Conservation (phyloP, 2,329 filamentous ascomycete species). For the Coccinonectria pachysandricola region DNA sequence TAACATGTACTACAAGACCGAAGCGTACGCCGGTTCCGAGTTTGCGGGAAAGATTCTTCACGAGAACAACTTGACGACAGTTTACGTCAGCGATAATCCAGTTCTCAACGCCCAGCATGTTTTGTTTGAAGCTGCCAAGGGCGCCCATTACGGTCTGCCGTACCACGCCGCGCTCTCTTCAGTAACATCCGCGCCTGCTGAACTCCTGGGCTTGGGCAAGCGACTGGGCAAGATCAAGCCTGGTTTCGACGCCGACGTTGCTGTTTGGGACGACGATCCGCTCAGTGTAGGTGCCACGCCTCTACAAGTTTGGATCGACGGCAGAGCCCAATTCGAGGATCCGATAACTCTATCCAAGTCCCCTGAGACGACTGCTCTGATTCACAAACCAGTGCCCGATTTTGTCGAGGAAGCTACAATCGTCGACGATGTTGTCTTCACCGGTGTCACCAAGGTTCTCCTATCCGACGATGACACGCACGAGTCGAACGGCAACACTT, state of each 20-base stretch:
- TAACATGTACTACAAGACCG: slow-evolving; percentile 63
- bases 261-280: slow-evolving; percentile 54
- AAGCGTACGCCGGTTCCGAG: slow-evolving; percentile 54
- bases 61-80: slow-evolving; percentile 52
- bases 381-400: slow-evolving; percentile 29
- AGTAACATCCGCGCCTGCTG: slow-evolving; percentile 49
- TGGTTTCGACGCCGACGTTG: slow-evolving; percentile 51
- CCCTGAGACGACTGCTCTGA: slow-evolving; percentile 25
- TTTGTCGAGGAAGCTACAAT: slow-evolving; percentile 31
- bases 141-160: slow-evolving; percentile 47
- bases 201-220: slow-evolving; percentile 45
- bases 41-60: slow-evolving; percentile 56
- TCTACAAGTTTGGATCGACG: slow-evolving; percentile 55
- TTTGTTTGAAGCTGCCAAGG: slow-evolving; percentile 53
- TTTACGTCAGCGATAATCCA: slow-evolving; percentile 63
- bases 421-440: slow-evolving; percentile 39
- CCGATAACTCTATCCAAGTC: slow-evolving; percentile 46
- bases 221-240: slow-evolving; percentile 51
- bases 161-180: slow-evolving; percentile 49
- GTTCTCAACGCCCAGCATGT: slow-evolving; percentile 61
- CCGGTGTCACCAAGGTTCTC: slow-evolving; percentile 42
- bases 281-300: slow-evolving; percentile 49
- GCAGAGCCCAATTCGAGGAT: slow-evolving; percentile 41
- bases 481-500: slow-evolving; percentile 23
- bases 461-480: slow-evolving; percentile 32